Evolutionary conservation across 495 filamentous ascomycete genomes (phyloP).

Genomic region (Penicillium argentinense): DNA sequence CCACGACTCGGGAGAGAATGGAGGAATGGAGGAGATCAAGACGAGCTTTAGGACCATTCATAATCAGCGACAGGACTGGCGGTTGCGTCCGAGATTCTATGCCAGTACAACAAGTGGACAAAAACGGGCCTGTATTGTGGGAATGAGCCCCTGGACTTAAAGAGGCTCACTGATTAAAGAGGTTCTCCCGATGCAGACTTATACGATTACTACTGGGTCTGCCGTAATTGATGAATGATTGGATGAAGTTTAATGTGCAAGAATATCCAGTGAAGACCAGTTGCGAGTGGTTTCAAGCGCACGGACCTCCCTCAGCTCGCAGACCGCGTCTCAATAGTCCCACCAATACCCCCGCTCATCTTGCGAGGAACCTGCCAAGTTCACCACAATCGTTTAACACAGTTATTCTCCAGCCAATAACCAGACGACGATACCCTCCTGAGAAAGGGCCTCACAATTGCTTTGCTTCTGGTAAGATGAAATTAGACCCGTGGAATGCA

Average conservation of each 20-base stretch:
- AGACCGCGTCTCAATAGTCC: neutral
- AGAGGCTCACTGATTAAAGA: neutral
- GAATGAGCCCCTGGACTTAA: neutral
- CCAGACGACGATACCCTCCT: too few species aligned
- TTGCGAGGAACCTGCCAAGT: neutral
- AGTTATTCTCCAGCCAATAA: too few species aligned
- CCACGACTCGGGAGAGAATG: neutral
- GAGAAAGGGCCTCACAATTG: neutral
- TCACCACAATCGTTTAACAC: too few species aligned
- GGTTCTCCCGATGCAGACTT: neutral
- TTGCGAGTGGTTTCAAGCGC: neutral
- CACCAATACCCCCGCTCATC: neutral
- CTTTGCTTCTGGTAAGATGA: neutral
- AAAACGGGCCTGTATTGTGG: neutral
- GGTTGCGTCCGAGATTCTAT: neutral
- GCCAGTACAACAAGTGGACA: neutral
- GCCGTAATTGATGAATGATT: neutral
- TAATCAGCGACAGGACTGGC: neutral
- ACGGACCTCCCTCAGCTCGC: neutral
- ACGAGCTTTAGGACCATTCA: neutral
- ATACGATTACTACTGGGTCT: neutral
- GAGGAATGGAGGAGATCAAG: neutral
- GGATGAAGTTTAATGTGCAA: neutral
- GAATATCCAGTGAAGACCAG: neutral
- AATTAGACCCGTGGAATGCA: neutral